phyloP scores from a whole-genome alignment of 192 early-diverging fungal genomes.

The Martensiomyces pterosporus region DNA sequence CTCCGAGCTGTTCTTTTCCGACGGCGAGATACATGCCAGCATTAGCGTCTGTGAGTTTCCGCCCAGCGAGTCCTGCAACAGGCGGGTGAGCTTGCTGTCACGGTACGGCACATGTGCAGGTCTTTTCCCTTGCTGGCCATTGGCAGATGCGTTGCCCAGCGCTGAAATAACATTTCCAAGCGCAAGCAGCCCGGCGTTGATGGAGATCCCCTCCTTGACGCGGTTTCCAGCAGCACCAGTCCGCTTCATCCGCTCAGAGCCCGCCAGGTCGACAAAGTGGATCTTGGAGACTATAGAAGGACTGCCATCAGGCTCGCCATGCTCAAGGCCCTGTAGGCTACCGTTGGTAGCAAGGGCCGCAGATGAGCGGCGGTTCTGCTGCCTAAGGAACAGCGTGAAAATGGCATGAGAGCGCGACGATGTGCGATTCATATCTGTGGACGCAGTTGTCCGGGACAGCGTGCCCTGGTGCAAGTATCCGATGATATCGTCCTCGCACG shows the following conservation, averaged over 20 bases:
- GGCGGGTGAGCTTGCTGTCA: constrained; percentile 93
- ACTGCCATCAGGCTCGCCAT: constrained; percentile 13
- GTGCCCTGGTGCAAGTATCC: constrained; percentile 67
- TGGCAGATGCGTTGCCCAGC: constrained; percentile 81
- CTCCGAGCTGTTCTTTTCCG: constrained; percentile 81
- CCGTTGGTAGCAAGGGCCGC: neutral
- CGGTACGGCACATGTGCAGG: constrained; percentile 88
- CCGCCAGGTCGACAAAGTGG: constrained; percentile 98
- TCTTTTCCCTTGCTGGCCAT: constrained; percentile 38
- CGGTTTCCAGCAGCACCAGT: constrained; percentile 94
- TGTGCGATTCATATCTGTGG: constrained; percentile 96
- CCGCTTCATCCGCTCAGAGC: constrained; percentile 91
- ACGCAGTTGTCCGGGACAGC: constrained; percentile 75
- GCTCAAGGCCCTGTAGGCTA: neutral
- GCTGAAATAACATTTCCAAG: constrained; percentile 98
- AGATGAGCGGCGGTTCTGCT: constrained; percentile 63
- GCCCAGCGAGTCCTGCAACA: constrained; percentile 94
- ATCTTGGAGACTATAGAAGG: constrained; percentile 74
- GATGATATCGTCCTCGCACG: constrained; percentile 64
- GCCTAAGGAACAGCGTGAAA: constrained; percentile 81
- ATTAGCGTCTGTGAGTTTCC: constrained; percentile 94
- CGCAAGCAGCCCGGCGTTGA: constrained; percentile 92
- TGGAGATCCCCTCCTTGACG: constrained; percentile 94
- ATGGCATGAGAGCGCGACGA: constrained; percentile 97
- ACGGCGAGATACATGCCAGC: constrained; percentile 93